Evolutionary conservation across 805 yeast species (phyloP).

Genomic region (Myxozyma kluyveri): DNA sequence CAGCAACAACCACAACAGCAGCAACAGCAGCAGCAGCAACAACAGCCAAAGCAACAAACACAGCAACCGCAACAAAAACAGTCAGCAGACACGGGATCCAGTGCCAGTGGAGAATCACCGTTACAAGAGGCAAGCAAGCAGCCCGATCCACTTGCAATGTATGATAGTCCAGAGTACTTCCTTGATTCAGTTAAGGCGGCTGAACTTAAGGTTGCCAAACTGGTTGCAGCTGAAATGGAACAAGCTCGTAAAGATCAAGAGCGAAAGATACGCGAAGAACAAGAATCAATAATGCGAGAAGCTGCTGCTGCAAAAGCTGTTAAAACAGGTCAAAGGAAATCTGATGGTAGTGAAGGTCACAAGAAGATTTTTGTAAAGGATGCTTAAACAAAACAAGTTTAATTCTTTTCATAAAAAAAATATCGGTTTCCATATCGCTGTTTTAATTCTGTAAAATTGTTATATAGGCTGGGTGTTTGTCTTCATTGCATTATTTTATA

Average conservation of each 20-base stretch:
- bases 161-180: constrained; percentile 16
- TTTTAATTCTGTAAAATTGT: too few species aligned
- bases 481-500: too few species aligned
- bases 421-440: too few species aligned
- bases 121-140: constrained; percentile 14
- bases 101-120: constrained; percentile 17
- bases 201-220: constrained; percentile 19
- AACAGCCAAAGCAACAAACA: constrained; percentile 8
- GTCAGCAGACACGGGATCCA: not conserved
- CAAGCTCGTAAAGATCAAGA: constrained; percentile 12
- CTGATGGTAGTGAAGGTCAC: not conserved
- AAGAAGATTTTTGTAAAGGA: not conserved
- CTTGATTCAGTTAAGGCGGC: constrained; percentile 20
- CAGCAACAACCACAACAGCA: constrained; percentile 1
- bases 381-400: not conserved
- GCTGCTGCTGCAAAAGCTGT: constrained; percentile 1
- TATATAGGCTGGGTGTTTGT: too few species aligned
- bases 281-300: not conserved
- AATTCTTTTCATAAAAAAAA: too few species aligned
- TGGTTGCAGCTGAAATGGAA: constrained; percentile 18
- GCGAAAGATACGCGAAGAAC: constrained; percentile 5
- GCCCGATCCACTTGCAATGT: constrained; percentile 12
- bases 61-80: not conserved
- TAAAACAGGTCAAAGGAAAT: not conserved
- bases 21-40: constrained; percentile 5